Conservation (phyloP, 768 basidiomycete species). For the Polyporus arcularius region DNA sequence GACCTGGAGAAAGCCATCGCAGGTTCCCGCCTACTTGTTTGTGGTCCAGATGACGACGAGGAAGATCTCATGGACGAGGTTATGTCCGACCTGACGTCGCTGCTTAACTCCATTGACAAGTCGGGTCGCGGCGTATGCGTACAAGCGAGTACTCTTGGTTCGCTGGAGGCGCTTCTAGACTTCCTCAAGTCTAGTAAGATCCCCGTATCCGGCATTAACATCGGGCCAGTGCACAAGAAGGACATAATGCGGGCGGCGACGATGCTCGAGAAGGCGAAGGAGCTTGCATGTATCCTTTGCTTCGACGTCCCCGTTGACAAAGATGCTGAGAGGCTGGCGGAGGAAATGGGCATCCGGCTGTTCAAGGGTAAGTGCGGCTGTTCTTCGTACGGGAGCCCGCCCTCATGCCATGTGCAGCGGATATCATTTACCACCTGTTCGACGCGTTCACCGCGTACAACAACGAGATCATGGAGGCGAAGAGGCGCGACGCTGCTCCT, state of each 20-base stretch:
- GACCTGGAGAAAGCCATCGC: constrained; percentile 98
- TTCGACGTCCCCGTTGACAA: constrained; percentile 96
- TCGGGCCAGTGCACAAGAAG: constrained; percentile 95
- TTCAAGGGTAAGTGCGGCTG: constrained; percentile 76
- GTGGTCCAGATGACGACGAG: constrained; percentile 95
- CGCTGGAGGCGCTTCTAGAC: constrained; percentile 93
- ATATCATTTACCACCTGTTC: constrained; percentile 98
- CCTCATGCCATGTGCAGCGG: constrained; percentile 54
- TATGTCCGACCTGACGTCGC: constrained; percentile 91
- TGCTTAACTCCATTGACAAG: constrained; percentile 90
- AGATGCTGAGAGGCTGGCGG: constrained; percentile 88
- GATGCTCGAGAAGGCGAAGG: constrained; percentile 96
- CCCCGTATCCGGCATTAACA: constrained; percentile 95
- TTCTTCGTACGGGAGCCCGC: not conserved
- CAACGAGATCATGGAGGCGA: constrained; percentile 88
- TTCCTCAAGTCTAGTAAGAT: constrained; percentile 96
- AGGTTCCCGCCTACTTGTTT: constrained; percentile 90
- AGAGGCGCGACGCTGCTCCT: constrained; percentile 87
- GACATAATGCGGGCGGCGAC: constrained; percentile 90
- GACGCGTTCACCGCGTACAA: constrained; percentile 96
- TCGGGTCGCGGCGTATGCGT: constrained; percentile 97
- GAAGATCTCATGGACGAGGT: constrained; percentile 93
- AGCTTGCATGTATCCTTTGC: constrained; percentile 92
- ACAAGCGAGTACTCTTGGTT: constrained; percentile 95
- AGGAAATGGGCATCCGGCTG: constrained; percentile 90